These are phyloP conservation scores for Gigaspora rosea DNA, from an alignment of 192 early-diverging fungal species.

Conservation along the genomic window DNA sequence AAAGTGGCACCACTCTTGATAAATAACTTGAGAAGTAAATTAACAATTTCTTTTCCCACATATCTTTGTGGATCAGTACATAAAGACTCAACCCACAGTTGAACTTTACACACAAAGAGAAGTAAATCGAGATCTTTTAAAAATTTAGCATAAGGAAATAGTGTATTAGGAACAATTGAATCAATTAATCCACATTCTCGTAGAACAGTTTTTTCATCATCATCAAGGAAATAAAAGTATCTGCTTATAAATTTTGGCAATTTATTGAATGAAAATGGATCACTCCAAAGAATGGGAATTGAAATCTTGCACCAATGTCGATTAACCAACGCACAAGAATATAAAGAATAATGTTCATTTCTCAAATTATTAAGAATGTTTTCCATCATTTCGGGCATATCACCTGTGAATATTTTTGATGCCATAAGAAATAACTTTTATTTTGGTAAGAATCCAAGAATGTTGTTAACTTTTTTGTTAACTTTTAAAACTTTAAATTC, in stretches of 20 bases:
- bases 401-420: neutral
- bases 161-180: too few relatives aligned
- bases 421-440: neutral
- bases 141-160: too few relatives aligned
- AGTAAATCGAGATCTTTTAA: too few relatives aligned
- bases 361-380: neutral
- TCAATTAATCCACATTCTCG: neutral
- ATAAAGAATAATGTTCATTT: neutral
- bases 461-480: too few relatives aligned
- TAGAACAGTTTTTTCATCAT: neutral
- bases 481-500: too few relatives aligned
- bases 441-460: too few relatives aligned
- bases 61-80: too few relatives aligned
- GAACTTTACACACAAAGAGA: too few relatives aligned
- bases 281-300: neutral
- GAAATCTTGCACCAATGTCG: neutral
- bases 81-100: too few relatives aligned
- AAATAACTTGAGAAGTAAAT: too few relatives aligned
- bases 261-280: slow-evolving; percentile 13
- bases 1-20: too few relatives aligned
- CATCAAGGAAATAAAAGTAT: neutral
- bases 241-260: neutral
- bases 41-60: too few relatives aligned
- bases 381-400: neutral
- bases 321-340: slow-evolving; percentile 3